These are phyloP conservation scores for Salix exigua DNA, from an alignment of 345 rosid genomes.

Conservation along the genomic window DNA sequence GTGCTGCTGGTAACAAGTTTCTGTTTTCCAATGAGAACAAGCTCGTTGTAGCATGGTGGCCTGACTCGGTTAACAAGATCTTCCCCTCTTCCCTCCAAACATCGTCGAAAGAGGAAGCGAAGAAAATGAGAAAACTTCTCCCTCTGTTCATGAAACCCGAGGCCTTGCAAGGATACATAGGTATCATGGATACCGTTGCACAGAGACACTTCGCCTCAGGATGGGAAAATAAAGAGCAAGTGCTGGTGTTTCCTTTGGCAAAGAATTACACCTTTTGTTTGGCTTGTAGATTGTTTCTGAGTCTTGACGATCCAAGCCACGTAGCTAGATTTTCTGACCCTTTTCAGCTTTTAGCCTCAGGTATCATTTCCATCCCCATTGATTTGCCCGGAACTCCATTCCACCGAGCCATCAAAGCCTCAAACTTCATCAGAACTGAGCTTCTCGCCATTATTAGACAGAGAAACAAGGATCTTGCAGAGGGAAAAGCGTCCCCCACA, in stretches of 20 bases:
- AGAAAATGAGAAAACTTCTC: constrained; percentile 24
- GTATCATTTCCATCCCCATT: background rate
- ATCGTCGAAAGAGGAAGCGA: constrained; percentile 30
- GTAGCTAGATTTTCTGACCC: background rate
- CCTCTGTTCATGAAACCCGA: constrained; percentile 41
- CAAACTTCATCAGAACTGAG: background rate
- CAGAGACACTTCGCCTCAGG: constrained; percentile 20
- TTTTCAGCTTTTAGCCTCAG: background rate
- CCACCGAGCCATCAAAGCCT: background rate
- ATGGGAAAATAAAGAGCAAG: constrained; percentile 33
- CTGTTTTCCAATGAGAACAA: constrained; percentile 45
- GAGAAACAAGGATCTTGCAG: background rate
- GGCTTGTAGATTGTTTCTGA: constrained; percentile 39
- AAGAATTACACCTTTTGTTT: constrained; percentile 33
- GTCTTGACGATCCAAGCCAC: constrained; percentile 8
- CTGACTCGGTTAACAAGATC: constrained; percentile 37
- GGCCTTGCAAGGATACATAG: constrained; percentile 27
- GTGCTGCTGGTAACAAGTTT: constrained; percentile 38
- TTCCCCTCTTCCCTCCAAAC: constrained; percentile 36
- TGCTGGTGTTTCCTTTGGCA: constrained; percentile 29
- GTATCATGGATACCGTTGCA: constrained; percentile 33
- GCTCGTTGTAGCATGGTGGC: constrained; percentile 42
- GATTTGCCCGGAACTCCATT: background rate
- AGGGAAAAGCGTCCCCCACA: constrained; percentile 14
- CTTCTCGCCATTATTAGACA: background rate